Percentiles rank a stretch among this genome's conserved stretches.
Evolutionary conservation across 2,329 filamentous ascomycete genomes (phyloP).

Genomic region (Alternaria viburni): DNA sequence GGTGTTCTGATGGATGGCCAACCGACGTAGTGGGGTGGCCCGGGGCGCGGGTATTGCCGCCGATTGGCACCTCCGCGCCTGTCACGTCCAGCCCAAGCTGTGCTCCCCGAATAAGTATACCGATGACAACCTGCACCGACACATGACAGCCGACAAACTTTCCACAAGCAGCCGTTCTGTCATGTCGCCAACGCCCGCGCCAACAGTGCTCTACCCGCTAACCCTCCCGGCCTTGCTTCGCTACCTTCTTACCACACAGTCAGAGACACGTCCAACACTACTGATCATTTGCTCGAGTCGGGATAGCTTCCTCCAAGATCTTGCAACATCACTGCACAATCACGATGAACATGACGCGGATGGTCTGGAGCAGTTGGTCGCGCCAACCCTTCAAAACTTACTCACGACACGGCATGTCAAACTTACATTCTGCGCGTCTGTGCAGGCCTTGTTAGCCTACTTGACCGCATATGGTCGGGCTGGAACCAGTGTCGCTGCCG

Average conservation of each 20-base stretch:
- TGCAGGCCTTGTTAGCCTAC: conserved; percentile 79
- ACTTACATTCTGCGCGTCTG: conserved; percentile 74
- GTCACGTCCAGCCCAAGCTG: background rate
- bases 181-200: conserved; percentile 27
- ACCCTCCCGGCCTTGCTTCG: conserved; percentile 63
- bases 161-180: background rate
- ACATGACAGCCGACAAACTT: conserved; percentile 11
- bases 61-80: conserved; percentile 5
- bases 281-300: conserved; percentile 74
- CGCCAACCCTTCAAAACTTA: conserved; percentile 71
- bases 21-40: conserved; percentile 7
- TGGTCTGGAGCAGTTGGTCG: conserved; percentile 55
- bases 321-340: conserved; percentile 58
- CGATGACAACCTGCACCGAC: conserved; percentile 8
- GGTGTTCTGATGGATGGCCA: conserved; percentile 14
- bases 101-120: conserved; percentile 4
- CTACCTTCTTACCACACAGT: conserved; percentile 62
- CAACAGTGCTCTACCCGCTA: conserved; percentile 48
- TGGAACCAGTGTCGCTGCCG: conserved; percentile 10
- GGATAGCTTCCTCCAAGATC: conserved; percentile 67
- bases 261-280: conserved; percentile 63
- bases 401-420: conserved; percentile 72
- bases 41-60: conserved; percentile 16
- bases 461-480: conserved; percentile 59
- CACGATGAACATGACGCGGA: conserved; percentile 12